Percentiles rank a stretch among this genome's conserved stretches.
phyloP scores from a whole-genome alignment of 1,284 basidiomycete genomes.

The Apiotrichum gracile region DNA sequence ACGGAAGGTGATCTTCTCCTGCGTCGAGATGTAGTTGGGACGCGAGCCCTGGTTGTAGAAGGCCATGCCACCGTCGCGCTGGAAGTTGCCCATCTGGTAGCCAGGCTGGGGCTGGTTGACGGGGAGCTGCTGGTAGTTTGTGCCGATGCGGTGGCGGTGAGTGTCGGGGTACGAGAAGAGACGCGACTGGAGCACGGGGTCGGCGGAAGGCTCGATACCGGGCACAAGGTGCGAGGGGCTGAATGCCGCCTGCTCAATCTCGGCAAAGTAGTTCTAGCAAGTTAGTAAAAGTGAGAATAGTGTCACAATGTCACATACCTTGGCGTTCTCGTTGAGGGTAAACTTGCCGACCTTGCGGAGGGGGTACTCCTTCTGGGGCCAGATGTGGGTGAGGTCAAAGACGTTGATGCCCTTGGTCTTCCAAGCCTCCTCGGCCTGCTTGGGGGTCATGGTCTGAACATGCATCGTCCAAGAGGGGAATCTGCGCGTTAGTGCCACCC shows the following conservation, averaged over 20 bases:
- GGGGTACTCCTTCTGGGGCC: constrained; percentile 80
- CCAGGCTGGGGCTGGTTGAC: constrained; percentile 73
- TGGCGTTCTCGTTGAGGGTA: constrained; percentile 75
- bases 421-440: constrained; percentile 83
- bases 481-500: no score
- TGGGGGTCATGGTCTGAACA: constrained; percentile 75
- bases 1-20: constrained; percentile 48
- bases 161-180: constrained; percentile 95
- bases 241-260: constrained; percentile 66
- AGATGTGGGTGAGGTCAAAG: constrained; percentile 85
- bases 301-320: constrained; percentile 24
- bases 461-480: constrained; percentile 43
- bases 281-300: background rate
- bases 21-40: constrained; percentile 75
- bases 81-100: constrained; percentile 69
- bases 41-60: constrained; percentile 71
- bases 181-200: constrained; percentile 86
- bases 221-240: constrained; percentile 73
- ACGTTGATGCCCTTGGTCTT: constrained; percentile 42
- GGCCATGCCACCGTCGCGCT: constrained; percentile 53
- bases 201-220: constrained; percentile 79
- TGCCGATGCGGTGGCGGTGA: constrained; percentile 63
- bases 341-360: constrained; percentile 77
- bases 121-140: constrained; percentile 83
- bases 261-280: constrained; percentile 51